Evolutionary conservation across 169 alveolate species (phyloP).

Genomic region (Eimeria brunetti): DNA sequence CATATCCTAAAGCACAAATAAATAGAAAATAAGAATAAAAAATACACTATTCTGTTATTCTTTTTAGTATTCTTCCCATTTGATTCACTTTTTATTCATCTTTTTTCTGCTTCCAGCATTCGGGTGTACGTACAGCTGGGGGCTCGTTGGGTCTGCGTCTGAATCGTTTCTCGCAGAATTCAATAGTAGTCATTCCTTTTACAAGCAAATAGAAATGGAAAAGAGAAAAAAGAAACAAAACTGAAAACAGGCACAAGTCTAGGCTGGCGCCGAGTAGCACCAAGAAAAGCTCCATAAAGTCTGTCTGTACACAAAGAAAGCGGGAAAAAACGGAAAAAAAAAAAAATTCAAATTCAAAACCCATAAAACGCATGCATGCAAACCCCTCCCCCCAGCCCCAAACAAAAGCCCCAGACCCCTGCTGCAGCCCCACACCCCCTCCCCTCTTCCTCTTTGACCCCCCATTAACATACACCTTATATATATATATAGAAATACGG

Average conservation of each 20-base stretch:
- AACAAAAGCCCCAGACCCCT: no score
- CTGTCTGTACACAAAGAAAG: slow-evolving; percentile 80
- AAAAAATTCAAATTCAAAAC: background rate
- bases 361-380: background rate
- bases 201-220: slow-evolving; percentile 87
- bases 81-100: background rate
- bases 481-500: no score
- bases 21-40: background rate
- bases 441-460: no score
- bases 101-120: background rate
- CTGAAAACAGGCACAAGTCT: slow-evolving; percentile 84
- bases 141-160: background rate
- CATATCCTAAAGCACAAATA: slow-evolving; percentile 14
- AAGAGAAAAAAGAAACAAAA: slow-evolving; percentile 85
- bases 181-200: slow-evolving; percentile 90
- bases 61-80: background rate
- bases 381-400: no score
- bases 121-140: slow-evolving; percentile 14
- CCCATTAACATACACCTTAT: no score
- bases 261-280: slow-evolving; percentile 88
- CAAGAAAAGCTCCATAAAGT: slow-evolving; percentile 86
- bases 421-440: no score
- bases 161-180: slow-evolving; percentile 90
- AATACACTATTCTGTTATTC: background rate
- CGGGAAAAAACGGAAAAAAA: background rate